Base-by-base conservation (phyloP, 139 green algal genomes). In the Auxenochlorella pyrenoidosa region DNA sequence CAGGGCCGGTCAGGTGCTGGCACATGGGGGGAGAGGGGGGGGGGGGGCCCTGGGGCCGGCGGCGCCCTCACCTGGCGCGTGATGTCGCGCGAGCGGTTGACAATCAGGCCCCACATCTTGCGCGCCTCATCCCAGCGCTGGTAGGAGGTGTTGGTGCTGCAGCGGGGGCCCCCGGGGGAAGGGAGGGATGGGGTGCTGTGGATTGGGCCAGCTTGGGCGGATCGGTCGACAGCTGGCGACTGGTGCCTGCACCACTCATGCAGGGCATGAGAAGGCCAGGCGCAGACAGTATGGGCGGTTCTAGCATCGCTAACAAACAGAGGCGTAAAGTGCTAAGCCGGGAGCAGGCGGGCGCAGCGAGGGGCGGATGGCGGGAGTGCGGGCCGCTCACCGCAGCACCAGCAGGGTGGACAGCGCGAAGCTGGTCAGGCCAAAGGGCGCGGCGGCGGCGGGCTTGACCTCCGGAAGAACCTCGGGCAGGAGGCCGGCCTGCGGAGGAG, bases 141-240 rank as follows among this genome's bases (percentile, higher is more conserved):
- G 75, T 94, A 94, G 10, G 40, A 83, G 60, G 81, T 88, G 87
- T 94, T 94, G 76, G 92, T 94, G 24, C 91, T 75, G 83, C 66
- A 63, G 40, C 10, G 21, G 26, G 63, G 60, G 41, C 21, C 16
- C n/a, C n/a, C n/a, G n/a, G 2, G 43, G 28, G 30, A 77, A 58
- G n/a, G 66, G 43, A 0, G 36, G 26, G 18, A 54, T 1, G n/a
- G n/a, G 12, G 32, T 5, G 44, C 47, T 10, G 47, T 6, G 18
- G n/a, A 36, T 30, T 5, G 36, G 36, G 16, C 15, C n/a, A 76
- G 70, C 6, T n/a, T n/a, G n/a, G n/a, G n/a, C n/a, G n/a, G n/a
- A n/a, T n/a, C n/a, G n/a, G n/a, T n/a, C n/a, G n/a, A n/a, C n/a
- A n/a, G n/a, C n/a, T n/a, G n/a, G n/a, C n/a, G n/a, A n/a, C n/a